Evolutionary conservation across 345 rosid species (phyloP), one percentile per base, ranked within the genome.

Genomic region (Physaria fendleri): DNA sequence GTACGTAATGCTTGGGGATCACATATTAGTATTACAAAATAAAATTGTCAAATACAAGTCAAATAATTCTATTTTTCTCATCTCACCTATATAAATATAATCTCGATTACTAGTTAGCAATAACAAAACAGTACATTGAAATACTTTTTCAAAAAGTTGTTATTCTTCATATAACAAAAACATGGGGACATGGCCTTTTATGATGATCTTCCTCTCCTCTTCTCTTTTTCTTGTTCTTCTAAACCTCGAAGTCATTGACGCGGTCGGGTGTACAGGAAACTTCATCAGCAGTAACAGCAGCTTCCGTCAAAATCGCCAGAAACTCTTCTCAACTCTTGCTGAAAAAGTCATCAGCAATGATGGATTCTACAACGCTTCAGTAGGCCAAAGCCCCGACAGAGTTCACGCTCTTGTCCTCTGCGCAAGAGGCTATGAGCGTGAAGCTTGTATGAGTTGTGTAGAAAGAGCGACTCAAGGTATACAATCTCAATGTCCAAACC

Each of bases 341-440:
- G n/a, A 64, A 3, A 65, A 61, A 3, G 74, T 62, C 38, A 9
- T 57, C 0, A 9, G 16, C 8, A 46, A 56, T 0, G 73, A 57
- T 0, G 74, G 74, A 29, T 71, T 64, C 56, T 71, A 54, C 40
- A 56, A 24, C 32, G 38, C 67, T 12, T 30, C 66, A 5, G 37
- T 64, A 5, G 82, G 68, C 42, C 15, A 33, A 30, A 50, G 11
- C 37, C 41, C 17, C 3, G 20, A 76, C 22, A 62, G 58, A 60
- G 73, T 69, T 22, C 52, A 65, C 1, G 74, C 62, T 29, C 18
- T 33, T 13, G 68, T 15, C 4, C 49, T 71, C 0, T 78, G 84
- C 65, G 34, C 66, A 22, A 69, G 62, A 15, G 79, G 78, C 43
- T 21, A 43, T 2, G 13, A 71, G 1, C 3, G 29, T 21, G 43